A percentile compares a stretch with the other conserved stretches of the same genome.
Conservation (phyloP, 345 rosid genomes). For the Punica granatum region DNA sequence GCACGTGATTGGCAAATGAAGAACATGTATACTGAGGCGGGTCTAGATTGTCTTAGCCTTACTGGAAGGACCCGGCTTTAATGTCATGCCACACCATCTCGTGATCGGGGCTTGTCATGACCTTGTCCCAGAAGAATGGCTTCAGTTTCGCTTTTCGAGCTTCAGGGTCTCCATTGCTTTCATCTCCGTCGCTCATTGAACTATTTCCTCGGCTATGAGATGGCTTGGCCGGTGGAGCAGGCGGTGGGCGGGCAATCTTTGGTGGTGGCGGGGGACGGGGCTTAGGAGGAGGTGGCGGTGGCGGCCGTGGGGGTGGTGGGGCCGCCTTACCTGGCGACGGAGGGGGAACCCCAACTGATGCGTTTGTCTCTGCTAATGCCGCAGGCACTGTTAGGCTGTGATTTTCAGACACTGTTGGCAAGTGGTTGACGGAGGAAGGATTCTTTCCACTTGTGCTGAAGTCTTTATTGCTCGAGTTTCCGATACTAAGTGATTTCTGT, state of each 20-base stretch:
- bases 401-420: constrained; percentile 24
- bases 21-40: neutral
- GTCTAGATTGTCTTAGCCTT: constrained; percentile 20
- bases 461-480: constrained; percentile 22
- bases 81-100: constrained; percentile 98
- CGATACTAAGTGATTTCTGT: constrained; percentile 33
- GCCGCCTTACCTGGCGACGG: constrained; percentile 54
- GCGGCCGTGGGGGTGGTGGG: constrained; percentile 22
- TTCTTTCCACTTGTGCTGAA: constrained; percentile 14
- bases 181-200: constrained; percentile 32
- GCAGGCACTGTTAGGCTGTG: constrained; percentile 16
- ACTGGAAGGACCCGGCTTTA: constrained; percentile 98
- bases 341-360: constrained; percentile 21
- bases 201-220: constrained; percentile 14
- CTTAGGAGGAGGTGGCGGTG: constrained; percentile 31
- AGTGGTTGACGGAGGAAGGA: constrained; percentile 19
- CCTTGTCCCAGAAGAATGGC: constrained; percentile 99
- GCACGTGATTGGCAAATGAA: neutral
- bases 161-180: constrained; percentile 35
- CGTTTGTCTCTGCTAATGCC: constrained; percentile 16
- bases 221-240: constrained; percentile 16
- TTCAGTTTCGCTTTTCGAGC: constrained; percentile 73
- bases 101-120: constrained; percentile 61
- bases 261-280: constrained; percentile 71
- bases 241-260: constrained; percentile 24